Evolutionary conservation across 805 yeast genomes (phyloP).

Genomic region (Yamadazyma nakazawae): DNA sequence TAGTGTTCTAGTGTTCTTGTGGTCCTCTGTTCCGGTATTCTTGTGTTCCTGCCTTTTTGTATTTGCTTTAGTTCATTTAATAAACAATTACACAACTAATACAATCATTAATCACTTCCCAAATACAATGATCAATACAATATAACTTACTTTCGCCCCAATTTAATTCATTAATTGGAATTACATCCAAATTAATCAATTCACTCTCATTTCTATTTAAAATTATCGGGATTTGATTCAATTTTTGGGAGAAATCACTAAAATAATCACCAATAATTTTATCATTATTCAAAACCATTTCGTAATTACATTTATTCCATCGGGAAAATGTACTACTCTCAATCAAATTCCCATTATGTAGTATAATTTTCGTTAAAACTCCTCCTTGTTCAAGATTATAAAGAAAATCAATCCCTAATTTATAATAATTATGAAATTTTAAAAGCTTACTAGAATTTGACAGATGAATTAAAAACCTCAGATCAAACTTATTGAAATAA

Average conservation of each 20-base stretch:
- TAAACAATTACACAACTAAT: conserved; percentile 13
- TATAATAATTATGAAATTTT: conserved; percentile 56
- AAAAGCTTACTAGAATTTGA: conserved; percentile 20
- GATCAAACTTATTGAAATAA: conserved; percentile 43
- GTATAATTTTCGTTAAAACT: conserved; percentile 41
- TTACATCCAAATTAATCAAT: conserved; percentile 21
- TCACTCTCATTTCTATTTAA: conserved; percentile 41
- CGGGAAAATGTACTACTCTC: conserved; percentile 52
- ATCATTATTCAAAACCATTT: conserved; percentile 15
- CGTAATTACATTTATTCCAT: conserved; percentile 52
- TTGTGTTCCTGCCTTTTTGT: too few relatives aligned
- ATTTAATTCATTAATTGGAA: conserved; percentile 19
- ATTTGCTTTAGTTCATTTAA: neutral
- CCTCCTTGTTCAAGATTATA: conserved; percentile 41
- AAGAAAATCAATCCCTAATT: conserved; percentile 52
- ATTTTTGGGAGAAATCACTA: conserved; percentile 23
- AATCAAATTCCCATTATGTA: conserved; percentile 51
- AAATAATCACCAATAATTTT: conserved; percentile 29
- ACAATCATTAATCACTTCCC: conserved; percentile 34
- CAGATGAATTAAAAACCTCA: conserved; percentile 40
- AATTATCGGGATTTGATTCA: conserved; percentile 28
- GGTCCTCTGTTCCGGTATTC: too few relatives aligned
- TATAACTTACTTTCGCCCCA: conserved; percentile 43
- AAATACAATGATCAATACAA: conserved; percentile 38
- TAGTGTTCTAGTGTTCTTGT: too few relatives aligned